Percentiles rank a stretch among this genome's conserved stretches.
These are phyloP conservation scores for Entophlyctis luteolus DNA, from an alignment of 192 early-diverging fungal genomes.

Conservation along the genomic window DNA sequence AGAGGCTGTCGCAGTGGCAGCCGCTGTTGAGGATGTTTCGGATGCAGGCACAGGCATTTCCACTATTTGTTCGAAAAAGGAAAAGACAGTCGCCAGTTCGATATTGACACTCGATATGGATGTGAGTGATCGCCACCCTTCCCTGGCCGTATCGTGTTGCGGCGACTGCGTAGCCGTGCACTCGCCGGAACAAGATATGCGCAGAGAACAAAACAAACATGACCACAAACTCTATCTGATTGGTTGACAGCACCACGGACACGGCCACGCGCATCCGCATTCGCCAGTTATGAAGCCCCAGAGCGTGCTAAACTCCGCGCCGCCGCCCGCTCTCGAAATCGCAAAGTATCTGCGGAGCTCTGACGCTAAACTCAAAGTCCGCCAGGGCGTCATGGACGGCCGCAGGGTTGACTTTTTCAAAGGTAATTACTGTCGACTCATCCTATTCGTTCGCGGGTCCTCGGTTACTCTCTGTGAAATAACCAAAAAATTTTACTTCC, in stretches of 20 bases:
- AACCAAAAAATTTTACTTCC: neutral
- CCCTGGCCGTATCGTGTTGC: too few relatives aligned
- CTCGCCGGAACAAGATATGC: too few relatives aligned
- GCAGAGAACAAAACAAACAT: too few relatives aligned
- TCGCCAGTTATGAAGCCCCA: too few relatives aligned
- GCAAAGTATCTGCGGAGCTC: conserved; percentile 76
- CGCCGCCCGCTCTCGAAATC: conserved; percentile 22
- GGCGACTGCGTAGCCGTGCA: too few relatives aligned
- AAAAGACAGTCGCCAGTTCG: neutral
- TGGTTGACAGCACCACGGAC: too few relatives aligned
- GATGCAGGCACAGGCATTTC: neutral
- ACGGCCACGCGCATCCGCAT: too few relatives aligned
- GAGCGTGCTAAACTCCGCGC: neutral
- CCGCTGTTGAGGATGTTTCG: neutral
- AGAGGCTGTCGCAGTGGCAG: neutral
- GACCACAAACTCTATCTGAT: too few relatives aligned
- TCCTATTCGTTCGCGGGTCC: neutral
- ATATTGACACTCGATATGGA: neutral
- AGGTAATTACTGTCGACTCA: conserved; percentile 44
- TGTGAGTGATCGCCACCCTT: too few relatives aligned
- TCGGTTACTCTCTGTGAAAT: neutral
- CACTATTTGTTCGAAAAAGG: neutral
- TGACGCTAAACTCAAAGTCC: conserved; percentile 69
- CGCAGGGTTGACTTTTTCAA: conserved; percentile 90
- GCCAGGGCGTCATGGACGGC: conserved; percentile 86